Conservation (phyloP, 2,329 filamentous ascomycete species). For the Xylaria sp. region DNA sequence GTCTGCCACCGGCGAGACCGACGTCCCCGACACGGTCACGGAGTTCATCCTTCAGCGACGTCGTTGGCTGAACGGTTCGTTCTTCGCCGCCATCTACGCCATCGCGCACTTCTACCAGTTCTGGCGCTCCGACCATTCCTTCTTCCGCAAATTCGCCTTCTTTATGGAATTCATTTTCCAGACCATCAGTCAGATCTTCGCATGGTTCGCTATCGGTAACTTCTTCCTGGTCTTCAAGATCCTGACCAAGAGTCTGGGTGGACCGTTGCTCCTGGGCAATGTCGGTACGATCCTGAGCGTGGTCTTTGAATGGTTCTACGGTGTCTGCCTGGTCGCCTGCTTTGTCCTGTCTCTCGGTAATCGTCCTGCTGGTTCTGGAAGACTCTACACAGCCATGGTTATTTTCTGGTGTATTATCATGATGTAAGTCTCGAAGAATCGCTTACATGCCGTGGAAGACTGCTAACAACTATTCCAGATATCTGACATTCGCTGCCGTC, state of each 20-base stretch:
- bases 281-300: conserved; percentile 77
- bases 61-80: conserved; percentile 96
- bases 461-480: conserved; percentile 42
- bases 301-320: conserved; percentile 93
- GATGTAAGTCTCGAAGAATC: conserved; percentile 55
- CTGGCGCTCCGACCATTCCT: conserved; percentile 85
- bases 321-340: conserved; percentile 84
- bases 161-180: conserved; percentile 92
- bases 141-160: conserved; percentile 82
- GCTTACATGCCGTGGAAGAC: neutral
- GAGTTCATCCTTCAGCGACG: conserved; percentile 93
- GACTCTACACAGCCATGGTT: conserved; percentile 95
- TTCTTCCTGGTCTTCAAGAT: conserved; percentile 99
- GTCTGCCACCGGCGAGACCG: conserved; percentile 91
- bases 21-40: conserved; percentile 89
- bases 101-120: conserved; percentile 95
- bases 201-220: conserved; percentile 97
- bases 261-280: conserved; percentile 62
- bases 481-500: conserved; percentile 89
- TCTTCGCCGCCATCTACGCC: conserved; percentile 95
- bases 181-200: conserved; percentile 94
- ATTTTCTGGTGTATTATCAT: conserved; percentile 97
- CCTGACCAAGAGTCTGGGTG: conserved; percentile 77
- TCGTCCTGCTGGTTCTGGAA: conserved; percentile 87
- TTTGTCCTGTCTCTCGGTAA: conserved; percentile 95